Conservation (phyloP, 2,329 filamentous ascomycete genomes). For the Claviceps pusilla region DNA sequence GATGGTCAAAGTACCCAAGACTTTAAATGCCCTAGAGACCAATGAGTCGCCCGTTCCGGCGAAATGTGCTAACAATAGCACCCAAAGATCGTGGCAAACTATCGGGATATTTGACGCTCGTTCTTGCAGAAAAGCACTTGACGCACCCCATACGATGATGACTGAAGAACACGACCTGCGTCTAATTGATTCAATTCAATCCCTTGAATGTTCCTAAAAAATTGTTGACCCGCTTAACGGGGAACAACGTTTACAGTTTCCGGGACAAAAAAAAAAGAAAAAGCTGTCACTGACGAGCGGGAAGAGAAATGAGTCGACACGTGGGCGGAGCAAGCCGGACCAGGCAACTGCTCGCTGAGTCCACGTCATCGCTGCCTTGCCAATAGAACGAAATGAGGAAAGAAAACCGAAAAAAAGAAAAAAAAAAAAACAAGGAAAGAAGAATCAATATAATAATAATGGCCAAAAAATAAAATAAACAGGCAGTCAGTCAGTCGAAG, state of each 20-base stretch:
- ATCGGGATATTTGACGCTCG: neutral
- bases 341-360: neutral
- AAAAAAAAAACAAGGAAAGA: too few species aligned
- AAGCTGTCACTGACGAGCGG: neutral
- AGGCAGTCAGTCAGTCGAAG: neutral
- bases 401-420: neutral
- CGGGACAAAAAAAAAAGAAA: neutral
- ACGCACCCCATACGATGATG: neutral
- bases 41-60: neutral
- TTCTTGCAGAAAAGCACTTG: neutral
- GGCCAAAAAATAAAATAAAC: neutral
- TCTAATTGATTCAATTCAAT: neutral
- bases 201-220: neutral
- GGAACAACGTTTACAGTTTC: neutral
- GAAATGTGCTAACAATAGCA: neutral
- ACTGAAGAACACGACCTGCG: neutral
- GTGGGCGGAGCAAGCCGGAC: slow-evolving; percentile 1
- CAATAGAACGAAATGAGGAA: neutral
- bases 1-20: neutral
- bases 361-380: neutral
- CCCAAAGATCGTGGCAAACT: neutral
- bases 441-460: neutral
- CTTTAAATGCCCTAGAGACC: too few species aligned
- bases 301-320: slow-evolving; percentile 1
- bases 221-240: neutral